Evolutionary conservation across 106 monocot species (phyloP).

Genomic region (Chionographis japonica): DNA sequence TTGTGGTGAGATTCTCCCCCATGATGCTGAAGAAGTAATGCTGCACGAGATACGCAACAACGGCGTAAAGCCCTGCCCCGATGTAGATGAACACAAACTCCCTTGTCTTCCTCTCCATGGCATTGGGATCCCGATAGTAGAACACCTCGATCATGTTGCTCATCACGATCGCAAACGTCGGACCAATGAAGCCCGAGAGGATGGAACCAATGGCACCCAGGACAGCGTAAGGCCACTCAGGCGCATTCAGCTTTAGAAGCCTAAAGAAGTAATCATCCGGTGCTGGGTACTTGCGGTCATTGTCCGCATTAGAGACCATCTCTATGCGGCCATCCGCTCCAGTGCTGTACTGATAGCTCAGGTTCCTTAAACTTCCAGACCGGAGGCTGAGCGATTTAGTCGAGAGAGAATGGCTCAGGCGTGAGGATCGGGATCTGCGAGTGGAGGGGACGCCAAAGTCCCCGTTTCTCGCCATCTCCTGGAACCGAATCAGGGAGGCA

Average conservation of each 20-base stretch:
- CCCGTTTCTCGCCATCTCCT: slow-evolving; percentile 77
- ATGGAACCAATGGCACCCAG: slow-evolving; percentile 86
- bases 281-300: slow-evolving; percentile 82
- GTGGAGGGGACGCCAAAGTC: slow-evolving; percentile 69
- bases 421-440: slow-evolving; percentile 70
- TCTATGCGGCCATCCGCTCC: slow-evolving; percentile 94
- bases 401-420: slow-evolving; percentile 90
- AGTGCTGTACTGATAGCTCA: slow-evolving; percentile 96
- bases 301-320: slow-evolving; percentile 96
- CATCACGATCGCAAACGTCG: slow-evolving; percentile 97
- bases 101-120: slow-evolving; percentile 88
- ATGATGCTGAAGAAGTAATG: slow-evolving; percentile 99
- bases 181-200: slow-evolving; percentile 95
- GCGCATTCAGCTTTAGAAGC: slow-evolving; percentile 89
- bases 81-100: slow-evolving; percentile 96
- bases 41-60: slow-evolving; percentile 88
- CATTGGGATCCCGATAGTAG: slow-evolving; percentile 72
- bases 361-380: slow-evolving; percentile 84
- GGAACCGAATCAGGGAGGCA: slow-evolving; percentile 78
- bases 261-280: slow-evolving; percentile 88
- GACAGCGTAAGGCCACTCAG: slow-evolving; percentile 91
- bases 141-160: slow-evolving; percentile 98
- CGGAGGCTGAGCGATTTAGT: slow-evolving; percentile 87
- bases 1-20: slow-evolving; percentile 97
- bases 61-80: slow-evolving; percentile 93